Percentiles rank a stretch among this genome's conserved stretches.
phyloP scores from a whole-genome alignment of 139 green algal genomes.

The Desmodesmus armatus region DNA sequence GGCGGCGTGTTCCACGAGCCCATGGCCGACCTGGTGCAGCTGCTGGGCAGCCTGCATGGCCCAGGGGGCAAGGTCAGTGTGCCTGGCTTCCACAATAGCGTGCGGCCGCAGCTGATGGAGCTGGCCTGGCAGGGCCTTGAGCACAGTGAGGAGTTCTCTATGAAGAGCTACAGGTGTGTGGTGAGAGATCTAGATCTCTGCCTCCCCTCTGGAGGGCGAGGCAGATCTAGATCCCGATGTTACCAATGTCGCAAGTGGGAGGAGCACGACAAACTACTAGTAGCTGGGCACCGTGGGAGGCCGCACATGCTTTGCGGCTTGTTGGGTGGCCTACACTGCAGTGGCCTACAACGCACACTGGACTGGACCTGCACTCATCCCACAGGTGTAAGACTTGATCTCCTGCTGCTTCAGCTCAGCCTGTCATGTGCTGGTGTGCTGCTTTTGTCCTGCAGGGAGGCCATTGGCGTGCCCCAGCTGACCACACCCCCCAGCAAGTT shows the following conservation, averaged over 20 bases:
- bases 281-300: too few species aligned
- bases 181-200: too few species aligned
- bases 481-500: conserved; percentile 56
- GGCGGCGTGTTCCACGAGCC: conserved; percentile 96
- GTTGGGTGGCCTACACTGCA: too few species aligned
- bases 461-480: conserved; percentile 81
- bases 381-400: too few species aligned
- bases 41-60: conserved; percentile 16
- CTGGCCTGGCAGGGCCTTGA: conserved; percentile 71
- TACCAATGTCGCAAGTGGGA: too few species aligned
- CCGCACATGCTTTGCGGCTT: too few species aligned
- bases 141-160: conserved; percentile 71
- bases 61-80: conserved; percentile 58
- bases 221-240: too few species aligned
- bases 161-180: conserved; percentile 65
- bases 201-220: too few species aligned
- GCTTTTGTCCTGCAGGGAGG: conserved; percentile 55
- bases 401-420: too few species aligned
- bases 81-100: conserved; percentile 87
- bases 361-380: too few species aligned
- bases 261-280: too few species aligned
- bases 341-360: too few species aligned
- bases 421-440: not conserved
- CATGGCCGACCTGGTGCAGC: conserved; percentile 87
- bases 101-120: conserved; percentile 77